Evolutionary conservation across 2,329 filamentous ascomycete genomes (phyloP).

Genomic region (Rosellinia necatrix): DNA sequence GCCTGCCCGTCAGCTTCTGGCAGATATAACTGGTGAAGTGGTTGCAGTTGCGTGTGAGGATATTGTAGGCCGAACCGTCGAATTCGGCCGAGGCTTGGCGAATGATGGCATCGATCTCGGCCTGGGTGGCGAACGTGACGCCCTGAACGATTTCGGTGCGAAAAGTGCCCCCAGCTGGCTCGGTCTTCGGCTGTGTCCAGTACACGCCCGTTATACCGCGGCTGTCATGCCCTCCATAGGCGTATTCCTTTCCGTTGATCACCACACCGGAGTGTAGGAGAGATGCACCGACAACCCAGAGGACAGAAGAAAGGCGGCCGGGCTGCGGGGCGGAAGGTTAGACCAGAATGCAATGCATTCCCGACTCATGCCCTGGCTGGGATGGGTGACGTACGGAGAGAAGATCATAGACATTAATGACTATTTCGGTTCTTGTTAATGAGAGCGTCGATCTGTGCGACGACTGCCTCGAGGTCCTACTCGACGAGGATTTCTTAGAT

Average conservation of each 20-base stretch:
- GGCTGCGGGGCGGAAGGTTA: constrained; percentile 52
- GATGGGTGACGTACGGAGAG: constrained; percentile 61
- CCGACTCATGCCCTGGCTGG: too few species aligned
- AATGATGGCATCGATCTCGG: constrained; percentile 74
- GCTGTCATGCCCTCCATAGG: constrained; percentile 80
- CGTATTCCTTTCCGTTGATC: constrained; percentile 80
- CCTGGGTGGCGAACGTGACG: constrained; percentile 70
- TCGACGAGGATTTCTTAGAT: constrained; percentile 48
- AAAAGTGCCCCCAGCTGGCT: constrained; percentile 79
- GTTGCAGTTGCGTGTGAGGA: constrained; percentile 85
- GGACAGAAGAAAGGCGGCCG: constrained; percentile 72
- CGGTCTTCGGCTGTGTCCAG: constrained; percentile 73
- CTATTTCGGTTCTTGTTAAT: constrained; percentile 72
- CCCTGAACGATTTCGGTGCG: constrained; percentile 76
- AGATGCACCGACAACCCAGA: constrained; percentile 78
- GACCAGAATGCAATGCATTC: constrained; percentile 5
- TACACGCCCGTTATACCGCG: constrained; percentile 77
- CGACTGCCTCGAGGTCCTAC: constrained; percentile 42
- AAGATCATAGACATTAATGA: constrained; percentile 79
- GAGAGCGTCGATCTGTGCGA: constrained; percentile 71
- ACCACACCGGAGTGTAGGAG: constrained; percentile 84
- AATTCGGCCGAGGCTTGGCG: constrained; percentile 72
- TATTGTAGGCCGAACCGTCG: constrained; percentile 76
- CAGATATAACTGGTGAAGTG: constrained; percentile 83
- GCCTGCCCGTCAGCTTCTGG: constrained; percentile 70